Evolutionary conservation across 1,284 basidiomycete genomes (phyloP), one percentile per base, ranked within the genome.

Genomic region (Ceratobasidium sp.): DNA sequence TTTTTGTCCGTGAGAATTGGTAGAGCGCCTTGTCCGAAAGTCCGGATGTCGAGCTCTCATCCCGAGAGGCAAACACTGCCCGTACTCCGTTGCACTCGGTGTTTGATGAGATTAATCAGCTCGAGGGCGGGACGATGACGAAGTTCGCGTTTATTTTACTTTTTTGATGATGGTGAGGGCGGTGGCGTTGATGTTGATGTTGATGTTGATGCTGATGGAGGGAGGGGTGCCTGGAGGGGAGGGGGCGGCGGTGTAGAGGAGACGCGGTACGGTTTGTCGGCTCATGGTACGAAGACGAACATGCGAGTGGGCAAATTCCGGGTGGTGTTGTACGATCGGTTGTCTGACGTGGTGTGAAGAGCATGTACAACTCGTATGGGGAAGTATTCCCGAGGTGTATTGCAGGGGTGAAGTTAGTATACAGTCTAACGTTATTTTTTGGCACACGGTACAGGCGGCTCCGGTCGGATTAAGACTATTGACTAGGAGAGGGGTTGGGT

Each of bases 181-280:
- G 58, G 58, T 60, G 58, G 58, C 58, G 58, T 60, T 60, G 58
- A 60, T 60, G 58, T 37, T 60, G 58, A 37, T 37, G 58, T 37
- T 60, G 58, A 60, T 60, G 58, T 20, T 60, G 58, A 60, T 60
- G 58, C 3, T 56, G 58, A 35, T 11, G 58, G n/a, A 35, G 58
- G 58, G 33, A 15, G 17, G 58, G 58, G 58, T 60, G 58, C 58
- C 58, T 60, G 58, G 58, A 35, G 31, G 15, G 35, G 33, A 5
- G 53, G 53, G n/a, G 33, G 58, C 35, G 33, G 58, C 17, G 33
- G 35, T 37, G 58, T 56, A 23, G 2, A 31, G 2, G 8, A 28
- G 23, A 4, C 42, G 42, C 10, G 42, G 10, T 17, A 11, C 3
- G 10, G 42, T 13, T 45, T 10, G 17, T 10, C 42, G 42, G 42